Evolutionary conservation across 192 early-diverging fungal genomes (phyloP), one percentile per base, ranked within the genome.

Genomic region (Backusella sp.): DNA sequence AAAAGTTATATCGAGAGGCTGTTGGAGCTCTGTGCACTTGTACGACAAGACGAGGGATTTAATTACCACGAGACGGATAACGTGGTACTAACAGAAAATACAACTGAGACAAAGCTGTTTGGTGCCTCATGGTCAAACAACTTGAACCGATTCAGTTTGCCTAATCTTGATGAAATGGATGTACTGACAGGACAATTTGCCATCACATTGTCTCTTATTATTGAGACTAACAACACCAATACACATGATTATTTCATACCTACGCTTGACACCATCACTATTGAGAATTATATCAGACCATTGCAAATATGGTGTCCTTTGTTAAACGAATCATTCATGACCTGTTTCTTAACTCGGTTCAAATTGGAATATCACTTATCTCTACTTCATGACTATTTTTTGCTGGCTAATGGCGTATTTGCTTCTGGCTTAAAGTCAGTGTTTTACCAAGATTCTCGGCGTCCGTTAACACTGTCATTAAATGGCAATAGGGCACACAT

Each of bases 281-380:
- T 71, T 11, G 66, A 76, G 15, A 78, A 77, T 36, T 52, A 84
- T 34, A 53, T 66, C 6, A 46, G 81, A 42, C 75, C 85, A 0
- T 76, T 86, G n/a, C 41, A 62, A 15, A 39, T 46, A 11, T 73
- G 78, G 8, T 74, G 77, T 4, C 82, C 75, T 8, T 36, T 86
- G 14, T 68, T 89, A 0, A 83, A 86, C 41, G 78, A 82, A 8
- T 87, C 81, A 56, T 83, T 86, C 11, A 72, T 89, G 73, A 82
- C 82, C 0, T 78, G 82, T 32, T 87, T 87, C 36, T 79, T 89
- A 37, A 78, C 83, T 30, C 83, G 84, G 53, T 66, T 87, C 34
- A 78, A 80, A 39, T 79, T 89, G 9, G 66, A 79, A 37, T 76
- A 75, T 19, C 82, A 89, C 68, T 59, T 89, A 4, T 75, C 78